Percentiles rank a stretch among this genome's conserved stretches.
These are phyloP conservation scores for Lentinula boryana DNA, from an alignment of 768 basidiomycete genomes.

Conservation along the genomic window DNA sequence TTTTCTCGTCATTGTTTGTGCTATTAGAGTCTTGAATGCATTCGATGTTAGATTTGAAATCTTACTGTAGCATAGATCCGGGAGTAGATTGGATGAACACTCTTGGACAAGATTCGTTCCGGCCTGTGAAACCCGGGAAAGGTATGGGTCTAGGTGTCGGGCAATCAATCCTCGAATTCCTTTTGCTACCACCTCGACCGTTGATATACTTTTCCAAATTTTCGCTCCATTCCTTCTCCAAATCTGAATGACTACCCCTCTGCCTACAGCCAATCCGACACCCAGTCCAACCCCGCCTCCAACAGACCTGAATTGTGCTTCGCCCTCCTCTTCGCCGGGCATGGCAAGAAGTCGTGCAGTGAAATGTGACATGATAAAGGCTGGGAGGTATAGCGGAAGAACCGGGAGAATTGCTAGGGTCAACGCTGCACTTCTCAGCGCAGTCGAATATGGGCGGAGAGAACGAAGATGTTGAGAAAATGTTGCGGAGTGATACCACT, in stretches of 20 bases:
- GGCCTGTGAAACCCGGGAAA: background rate
- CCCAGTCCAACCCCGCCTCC: conserved; percentile 40
- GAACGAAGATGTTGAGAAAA: conserved; percentile 4
- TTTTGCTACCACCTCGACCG: background rate
- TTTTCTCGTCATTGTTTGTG: background rate
- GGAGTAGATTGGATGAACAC: too few species aligned
- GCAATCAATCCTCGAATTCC: background rate
- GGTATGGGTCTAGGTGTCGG: background rate
- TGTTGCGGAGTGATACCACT: conserved; percentile 11
- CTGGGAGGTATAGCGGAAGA: conserved; percentile 50
- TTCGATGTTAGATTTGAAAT: background rate
- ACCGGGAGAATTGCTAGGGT: conserved; percentile 32
- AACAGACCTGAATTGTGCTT: conserved; percentile 67
- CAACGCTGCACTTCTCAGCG: conserved; percentile 24
- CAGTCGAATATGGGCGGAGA: conserved; percentile 17
- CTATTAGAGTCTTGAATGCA: background rate
- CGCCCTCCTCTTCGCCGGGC: conserved; percentile 55
- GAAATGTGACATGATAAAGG: conserved; percentile 46
- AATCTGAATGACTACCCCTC: background rate
- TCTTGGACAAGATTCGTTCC: background rate
- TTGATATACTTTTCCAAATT: background rate
- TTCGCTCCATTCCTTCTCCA: background rate
- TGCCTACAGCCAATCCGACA: conserved; percentile 7
- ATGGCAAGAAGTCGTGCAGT: conserved; percentile 35
- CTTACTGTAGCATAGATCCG: background rate